A percentile compares a stretch with the other conserved stretches of the same genome.
phyloP scores from a whole-genome alignment of 805 yeast genomes.

The Nakazawaea wickerhamii region DNA sequence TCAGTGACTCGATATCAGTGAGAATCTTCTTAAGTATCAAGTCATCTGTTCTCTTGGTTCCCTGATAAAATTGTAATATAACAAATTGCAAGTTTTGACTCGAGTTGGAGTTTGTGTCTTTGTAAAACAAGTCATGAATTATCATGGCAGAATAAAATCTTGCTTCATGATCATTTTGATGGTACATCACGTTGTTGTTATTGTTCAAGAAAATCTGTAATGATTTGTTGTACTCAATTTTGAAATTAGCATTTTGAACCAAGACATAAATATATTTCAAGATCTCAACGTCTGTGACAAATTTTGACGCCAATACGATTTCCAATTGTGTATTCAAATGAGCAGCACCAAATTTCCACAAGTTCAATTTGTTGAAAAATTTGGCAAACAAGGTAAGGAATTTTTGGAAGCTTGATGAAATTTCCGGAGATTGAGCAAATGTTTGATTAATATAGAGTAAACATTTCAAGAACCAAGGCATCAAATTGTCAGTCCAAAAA shows the following conservation, averaged over 20 bases:
- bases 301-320: conserved; percentile 43
- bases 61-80: conserved; percentile 52
- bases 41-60: conserved; percentile 59
- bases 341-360: conserved; percentile 39
- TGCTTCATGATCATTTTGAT: conserved; percentile 17
- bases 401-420: conserved; percentile 24
- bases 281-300: conserved; percentile 38
- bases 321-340: conserved; percentile 62
- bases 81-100: conserved; percentile 41
- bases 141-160: conserved; percentile 42
- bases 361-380: conserved; percentile 24
- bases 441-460: conserved; percentile 57
- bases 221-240: conserved; percentile 41
- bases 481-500: not conserved
- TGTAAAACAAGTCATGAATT: conserved; percentile 42
- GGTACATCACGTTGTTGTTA: conserved; percentile 32
- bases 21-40: conserved; percentile 52
- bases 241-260: conserved; percentile 30
- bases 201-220: conserved; percentile 62
- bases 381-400: conserved; percentile 28
- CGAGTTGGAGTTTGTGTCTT: conserved; percentile 34
- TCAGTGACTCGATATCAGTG: conserved; percentile 48
- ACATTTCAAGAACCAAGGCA: conserved; percentile 53
- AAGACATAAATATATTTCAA: conserved; percentile 40
- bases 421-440: conserved; percentile 44